Percentiles rank a stretch among this genome's conserved stretches.
These are phyloP conservation scores for Colletotrichum tropicicola DNA, from an alignment of 2,329 filamentous ascomycete species.

Conservation along the genomic window DNA sequence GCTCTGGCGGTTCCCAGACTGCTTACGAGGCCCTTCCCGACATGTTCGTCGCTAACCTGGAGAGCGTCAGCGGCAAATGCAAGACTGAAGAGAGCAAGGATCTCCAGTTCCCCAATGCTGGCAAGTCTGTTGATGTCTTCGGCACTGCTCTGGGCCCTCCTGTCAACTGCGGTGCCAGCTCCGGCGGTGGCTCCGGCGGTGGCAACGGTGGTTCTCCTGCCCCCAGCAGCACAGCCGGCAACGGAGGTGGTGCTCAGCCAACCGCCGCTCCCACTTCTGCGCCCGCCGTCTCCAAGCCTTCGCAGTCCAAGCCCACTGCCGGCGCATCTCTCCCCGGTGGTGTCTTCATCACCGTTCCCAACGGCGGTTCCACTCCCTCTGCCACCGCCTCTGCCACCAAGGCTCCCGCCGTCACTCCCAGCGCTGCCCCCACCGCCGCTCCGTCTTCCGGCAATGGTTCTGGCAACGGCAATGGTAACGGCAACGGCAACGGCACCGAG, in stretches of 20 bases:
- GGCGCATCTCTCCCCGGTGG: constrained; percentile 42
- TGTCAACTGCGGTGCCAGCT: background rate
- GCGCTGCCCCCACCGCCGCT: constrained; percentile 24
- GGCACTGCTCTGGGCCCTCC: background rate
- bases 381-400: constrained; percentile 25
- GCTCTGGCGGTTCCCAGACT: constrained; percentile 54
- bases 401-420: constrained; percentile 21
- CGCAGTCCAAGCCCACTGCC: constrained; percentile 21
- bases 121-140: background rate
- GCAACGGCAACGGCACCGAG: constrained; percentile 4
- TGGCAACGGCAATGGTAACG: background rate
- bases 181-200: background rate
- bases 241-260: constrained; percentile 11
- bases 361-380: constrained; percentile 30
- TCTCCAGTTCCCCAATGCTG: constrained; percentile 24
- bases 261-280: constrained; percentile 33
- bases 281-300: constrained; percentile 1
- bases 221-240: background rate
- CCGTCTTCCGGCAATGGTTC: constrained; percentile 30
- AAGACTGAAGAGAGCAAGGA: constrained; percentile 55
- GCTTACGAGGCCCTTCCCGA: constrained; percentile 72
- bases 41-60: constrained; percentile 77
- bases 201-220: constrained; percentile 13
- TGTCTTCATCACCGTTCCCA: constrained; percentile 48
- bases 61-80: constrained; percentile 60